phyloP scores from a whole-genome alignment of 2,329 filamentous ascomycete genomes.

The Bipolaris zeicola region DNA sequence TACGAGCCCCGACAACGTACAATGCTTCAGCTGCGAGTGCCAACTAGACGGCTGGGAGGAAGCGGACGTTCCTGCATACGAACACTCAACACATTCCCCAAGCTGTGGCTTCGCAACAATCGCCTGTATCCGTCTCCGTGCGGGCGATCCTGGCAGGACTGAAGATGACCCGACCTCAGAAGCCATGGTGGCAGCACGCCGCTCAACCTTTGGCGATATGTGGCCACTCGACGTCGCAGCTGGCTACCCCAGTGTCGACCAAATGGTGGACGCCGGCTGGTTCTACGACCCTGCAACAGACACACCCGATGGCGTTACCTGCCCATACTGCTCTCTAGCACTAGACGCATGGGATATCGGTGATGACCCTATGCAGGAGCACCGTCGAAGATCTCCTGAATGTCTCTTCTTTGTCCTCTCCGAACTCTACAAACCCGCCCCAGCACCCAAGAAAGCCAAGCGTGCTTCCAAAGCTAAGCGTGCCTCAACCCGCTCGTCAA shows the following conservation, averaged over 20 bases:
- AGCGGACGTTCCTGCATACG: conserved; percentile 78
- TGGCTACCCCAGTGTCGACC: conserved; percentile 54
- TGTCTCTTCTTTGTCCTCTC: conserved; percentile 81
- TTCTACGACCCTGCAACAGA: conserved; percentile 85
- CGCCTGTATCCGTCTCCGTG: conserved; percentile 59
- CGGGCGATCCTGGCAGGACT: conserved; percentile 66
- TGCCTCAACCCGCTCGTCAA: conserved; percentile 30
- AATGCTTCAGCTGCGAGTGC: conserved; percentile 85
- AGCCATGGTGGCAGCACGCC: conserved; percentile 75
- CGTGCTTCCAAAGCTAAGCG: conserved; percentile 36
- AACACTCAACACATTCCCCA: conserved; percentile 83
- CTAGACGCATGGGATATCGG: conserved; percentile 94
- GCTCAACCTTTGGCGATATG: conserved; percentile 77
- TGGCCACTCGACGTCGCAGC: conserved; percentile 78
- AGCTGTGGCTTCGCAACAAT: conserved; percentile 86
- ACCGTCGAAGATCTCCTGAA: conserved; percentile 75
- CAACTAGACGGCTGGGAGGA: conserved; percentile 91
- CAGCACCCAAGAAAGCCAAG: conserved; percentile 35
- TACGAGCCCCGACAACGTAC: conserved; percentile 81
- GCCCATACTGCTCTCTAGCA: conserved; percentile 85
- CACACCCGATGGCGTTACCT: conserved; percentile 87
- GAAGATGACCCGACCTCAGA: conserved; percentile 76
- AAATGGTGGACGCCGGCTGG: conserved; percentile 93
- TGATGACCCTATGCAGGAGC: conserved; percentile 91
- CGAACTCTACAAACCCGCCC: conserved; percentile 57